These are phyloP conservation scores for Alopecurus myosuroides DNA, from an alignment of 176 grass and related monocot genomes.

Conservation along the genomic window DNA sequence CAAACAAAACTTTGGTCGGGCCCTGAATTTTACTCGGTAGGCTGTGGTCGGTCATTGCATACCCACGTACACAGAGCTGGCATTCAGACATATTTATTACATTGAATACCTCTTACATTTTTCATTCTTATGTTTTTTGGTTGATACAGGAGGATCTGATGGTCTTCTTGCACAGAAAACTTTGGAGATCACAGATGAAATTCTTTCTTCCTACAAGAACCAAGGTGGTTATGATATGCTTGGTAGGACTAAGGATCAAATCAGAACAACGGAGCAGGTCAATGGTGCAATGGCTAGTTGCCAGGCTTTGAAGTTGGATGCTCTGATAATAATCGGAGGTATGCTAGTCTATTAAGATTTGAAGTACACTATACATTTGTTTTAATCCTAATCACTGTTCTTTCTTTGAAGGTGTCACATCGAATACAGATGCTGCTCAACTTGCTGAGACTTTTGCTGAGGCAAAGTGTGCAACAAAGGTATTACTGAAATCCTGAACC, in stretches of 20 bases:
- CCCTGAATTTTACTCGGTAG: neutral
- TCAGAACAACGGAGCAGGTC: slow-evolving; percentile 94
- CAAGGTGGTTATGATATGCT: slow-evolving; percentile 99
- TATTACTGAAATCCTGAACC: neutral
- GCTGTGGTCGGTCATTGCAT: neutral
- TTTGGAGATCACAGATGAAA: slow-evolving; percentile 86
- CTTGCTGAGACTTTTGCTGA: slow-evolving; percentile 98
- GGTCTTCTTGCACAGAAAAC: slow-evolving; percentile 93
- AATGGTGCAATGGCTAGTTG: slow-evolving; percentile 85
- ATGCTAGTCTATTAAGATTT: slow-evolving; percentile 3
- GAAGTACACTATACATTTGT: neutral
- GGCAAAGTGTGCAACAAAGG: slow-evolving; percentile 90
- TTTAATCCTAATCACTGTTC: neutral
- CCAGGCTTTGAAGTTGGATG: slow-evolving; percentile 81
- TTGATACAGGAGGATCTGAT: slow-evolving; percentile 78
- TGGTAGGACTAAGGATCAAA: slow-evolving; percentile 97
- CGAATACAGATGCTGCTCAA: slow-evolving; percentile 92
- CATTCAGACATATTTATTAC: neutral
- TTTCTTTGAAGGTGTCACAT: slow-evolving; percentile 81
- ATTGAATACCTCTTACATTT: neutral
- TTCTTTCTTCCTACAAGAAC: slow-evolving; percentile 95
- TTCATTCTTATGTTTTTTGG: neutral
- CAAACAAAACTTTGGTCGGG: neutral
- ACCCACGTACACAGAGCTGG: neutral
- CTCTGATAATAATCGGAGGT: slow-evolving; percentile 97